A percentile compares a stretch with the other conserved stretches of the same genome.
Conservation (phyloP, 2,329 filamentous ascomycete genomes). For the Pyricularia grisea region DNA sequence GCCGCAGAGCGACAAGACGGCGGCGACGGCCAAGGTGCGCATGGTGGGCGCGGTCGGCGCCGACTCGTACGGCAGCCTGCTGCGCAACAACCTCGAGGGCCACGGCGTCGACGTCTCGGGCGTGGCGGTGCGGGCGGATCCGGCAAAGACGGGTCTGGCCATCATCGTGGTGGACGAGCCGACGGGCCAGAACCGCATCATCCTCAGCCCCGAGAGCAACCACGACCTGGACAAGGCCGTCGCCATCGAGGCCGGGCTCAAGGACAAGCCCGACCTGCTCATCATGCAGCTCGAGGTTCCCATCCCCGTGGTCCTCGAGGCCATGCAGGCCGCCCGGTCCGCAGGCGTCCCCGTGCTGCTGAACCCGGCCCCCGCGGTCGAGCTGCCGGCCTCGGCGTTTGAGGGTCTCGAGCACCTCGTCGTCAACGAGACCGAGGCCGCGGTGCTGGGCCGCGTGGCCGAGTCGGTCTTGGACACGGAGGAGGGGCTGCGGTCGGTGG, state of each 20-base stretch:
- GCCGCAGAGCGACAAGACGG: constrained; percentile 23
- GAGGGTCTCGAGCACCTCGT: constrained; percentile 54
- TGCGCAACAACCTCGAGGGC: constrained; percentile 46
- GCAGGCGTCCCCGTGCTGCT: constrained; percentile 47
- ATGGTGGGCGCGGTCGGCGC: constrained; percentile 69
- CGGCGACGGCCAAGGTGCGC: constrained; percentile 36
- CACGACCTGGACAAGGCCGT: constrained; percentile 31
- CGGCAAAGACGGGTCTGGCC: constrained; percentile 56
- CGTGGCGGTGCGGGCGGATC: constrained; percentile 32
- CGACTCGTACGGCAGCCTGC: constrained; percentile 53
- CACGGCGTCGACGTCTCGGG: constrained; percentile 54
- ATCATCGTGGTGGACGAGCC: constrained; percentile 68
- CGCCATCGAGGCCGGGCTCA: constrained; percentile 9
- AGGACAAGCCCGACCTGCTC: constrained; percentile 37
- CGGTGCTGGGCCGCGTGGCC: constrained; percentile 39
- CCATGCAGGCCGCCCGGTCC: constrained; percentile 30
- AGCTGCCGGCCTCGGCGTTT: constrained; percentile 51
- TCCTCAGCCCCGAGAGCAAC: constrained; percentile 66
- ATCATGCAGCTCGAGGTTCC: constrained; percentile 55
- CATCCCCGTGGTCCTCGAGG: constrained; percentile 38
- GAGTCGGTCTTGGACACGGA: constrained; percentile 23
- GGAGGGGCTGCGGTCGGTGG: constrained; percentile 25
- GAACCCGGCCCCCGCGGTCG: constrained; percentile 61
- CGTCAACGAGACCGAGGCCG: constrained; percentile 67
- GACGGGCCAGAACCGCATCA: constrained; percentile 67